phyloP scores from a whole-genome alignment of 148 eudicot species.

The Rhododendron vialii region DNA sequence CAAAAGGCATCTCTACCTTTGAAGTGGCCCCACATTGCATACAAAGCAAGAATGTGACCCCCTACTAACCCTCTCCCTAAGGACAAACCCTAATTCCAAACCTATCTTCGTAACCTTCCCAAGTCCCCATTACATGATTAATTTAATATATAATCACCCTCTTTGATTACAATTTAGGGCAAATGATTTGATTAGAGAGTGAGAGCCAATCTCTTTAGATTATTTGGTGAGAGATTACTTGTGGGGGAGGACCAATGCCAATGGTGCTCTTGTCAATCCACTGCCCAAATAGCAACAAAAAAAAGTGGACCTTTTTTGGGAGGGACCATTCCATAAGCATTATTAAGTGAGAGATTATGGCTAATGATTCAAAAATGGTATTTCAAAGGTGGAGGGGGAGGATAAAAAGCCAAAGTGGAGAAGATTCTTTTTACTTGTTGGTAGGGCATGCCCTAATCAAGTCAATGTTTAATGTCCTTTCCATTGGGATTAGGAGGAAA shows the following conservation, averaged over 20 bases:
- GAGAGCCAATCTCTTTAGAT: not conserved
- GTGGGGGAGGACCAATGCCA: not conserved
- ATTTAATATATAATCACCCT: not conserved
- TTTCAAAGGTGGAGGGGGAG: constrained; percentile 8
- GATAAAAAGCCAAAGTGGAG: not conserved
- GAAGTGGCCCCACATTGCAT: constrained; percentile 2
- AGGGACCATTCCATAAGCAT: not conserved
- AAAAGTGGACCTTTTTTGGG: not conserved
- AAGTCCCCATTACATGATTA: not conserved
- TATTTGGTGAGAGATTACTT: not conserved
- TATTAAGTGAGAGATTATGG: constrained; percentile 10
- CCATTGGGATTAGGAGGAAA: not conserved
- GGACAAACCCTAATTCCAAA: constrained; percentile 1
- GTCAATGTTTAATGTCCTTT: not conserved
- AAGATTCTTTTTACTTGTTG: constrained; percentile 3
- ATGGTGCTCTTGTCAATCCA: constrained; percentile 1
- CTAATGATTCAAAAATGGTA: constrained; percentile 2
- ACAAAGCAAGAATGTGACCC: constrained; percentile 1
- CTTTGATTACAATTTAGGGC: constrained; percentile 1
- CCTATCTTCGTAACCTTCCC: constrained; percentile 3
- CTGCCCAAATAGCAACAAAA: constrained; percentile 5
- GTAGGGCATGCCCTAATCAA: constrained; percentile 13
- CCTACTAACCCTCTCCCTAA: not conserved
- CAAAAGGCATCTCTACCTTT: not conserved
- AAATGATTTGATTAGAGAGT: not conserved